phyloP scores from a whole-genome alignment of 208 protist species.

The Crithidia mellificae region DNA sequence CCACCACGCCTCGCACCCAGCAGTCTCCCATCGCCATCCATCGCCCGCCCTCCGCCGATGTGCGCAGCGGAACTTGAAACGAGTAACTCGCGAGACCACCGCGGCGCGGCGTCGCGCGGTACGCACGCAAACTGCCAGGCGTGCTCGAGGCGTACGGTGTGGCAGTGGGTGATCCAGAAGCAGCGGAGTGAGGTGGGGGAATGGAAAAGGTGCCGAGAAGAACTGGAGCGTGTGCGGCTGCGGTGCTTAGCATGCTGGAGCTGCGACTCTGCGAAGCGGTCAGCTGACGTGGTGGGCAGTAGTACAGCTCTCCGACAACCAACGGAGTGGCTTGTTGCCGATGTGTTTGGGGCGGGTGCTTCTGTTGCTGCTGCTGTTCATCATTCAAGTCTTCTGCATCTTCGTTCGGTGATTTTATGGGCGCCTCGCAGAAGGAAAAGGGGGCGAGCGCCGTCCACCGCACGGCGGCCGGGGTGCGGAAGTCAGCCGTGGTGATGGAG shows the following conservation, averaged over 20 bases:
- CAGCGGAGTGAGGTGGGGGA: background rate
- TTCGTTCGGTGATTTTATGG: background rate
- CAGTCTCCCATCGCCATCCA: constrained; percentile 15
- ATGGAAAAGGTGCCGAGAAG: constrained; percentile 19
- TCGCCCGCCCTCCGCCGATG: constrained; percentile 7
- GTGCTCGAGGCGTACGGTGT: background rate
- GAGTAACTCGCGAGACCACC: background rate
- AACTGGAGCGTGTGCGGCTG: background rate
- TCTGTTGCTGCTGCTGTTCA: background rate
- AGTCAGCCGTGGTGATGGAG: background rate
- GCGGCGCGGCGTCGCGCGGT: background rate
- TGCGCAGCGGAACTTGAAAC: constrained; percentile 9
- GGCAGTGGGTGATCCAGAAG: background rate
- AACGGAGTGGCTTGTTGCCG: background rate
- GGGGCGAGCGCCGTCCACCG: constrained; percentile 13
- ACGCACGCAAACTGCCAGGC: background rate
- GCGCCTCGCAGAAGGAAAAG: constrained; percentile 2
- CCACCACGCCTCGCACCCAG: constrained; percentile 16
- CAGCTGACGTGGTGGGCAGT: background rate
- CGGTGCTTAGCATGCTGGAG: background rate
- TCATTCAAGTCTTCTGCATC: background rate
- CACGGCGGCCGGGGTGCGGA: constrained; percentile 5
- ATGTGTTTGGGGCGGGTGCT: background rate
- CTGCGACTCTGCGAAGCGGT: background rate
- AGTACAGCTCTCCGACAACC: constrained; percentile 9